phyloP scores from a whole-genome alignment of 306 rosid genomes.

The Vigna angularis region DNA sequence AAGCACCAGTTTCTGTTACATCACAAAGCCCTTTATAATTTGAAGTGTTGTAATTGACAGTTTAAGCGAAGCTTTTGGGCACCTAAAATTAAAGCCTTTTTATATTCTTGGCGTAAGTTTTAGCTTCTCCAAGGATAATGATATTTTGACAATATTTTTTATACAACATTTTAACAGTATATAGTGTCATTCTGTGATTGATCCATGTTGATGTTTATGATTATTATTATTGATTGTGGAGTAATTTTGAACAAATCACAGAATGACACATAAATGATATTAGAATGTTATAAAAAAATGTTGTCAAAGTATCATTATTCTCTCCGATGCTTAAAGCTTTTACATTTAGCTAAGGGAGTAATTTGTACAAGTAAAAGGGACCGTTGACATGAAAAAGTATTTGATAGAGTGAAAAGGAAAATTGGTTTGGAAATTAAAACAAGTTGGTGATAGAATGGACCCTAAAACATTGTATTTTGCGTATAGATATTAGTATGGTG shows the following conservation, averaged over 20 bases:
- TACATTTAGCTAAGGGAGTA: not conserved
- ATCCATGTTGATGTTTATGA: no score
- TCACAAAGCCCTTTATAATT: not conserved
- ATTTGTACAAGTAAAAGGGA: no score
- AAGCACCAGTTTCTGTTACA: not conserved
- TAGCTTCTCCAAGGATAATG: not conserved
- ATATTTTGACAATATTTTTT: no score
- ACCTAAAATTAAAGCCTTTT: not conserved
- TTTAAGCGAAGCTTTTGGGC: not conserved
- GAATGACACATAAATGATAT: no score
- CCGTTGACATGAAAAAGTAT: not conserved
- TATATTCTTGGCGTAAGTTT: not conserved
- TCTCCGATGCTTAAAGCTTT: not conserved
- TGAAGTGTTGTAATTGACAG: not conserved
- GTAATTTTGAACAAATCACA: no score
- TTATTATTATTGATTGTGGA: no score
- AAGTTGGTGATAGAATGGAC: conserved; percentile 46
- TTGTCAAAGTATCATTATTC: no score
- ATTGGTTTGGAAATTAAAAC: conserved; percentile 31
- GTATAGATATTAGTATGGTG: conserved; percentile 36
- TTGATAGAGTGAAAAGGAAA: conserved; percentile 29
- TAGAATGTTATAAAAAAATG: no score
- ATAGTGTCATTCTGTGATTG: no score
- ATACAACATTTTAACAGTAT: no score
- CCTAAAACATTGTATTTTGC: conserved; percentile 41